These are phyloP conservation scores for Annona squamosa DNA, from an alignment of 164 flowering plant genomes.

Conservation along the genomic window DNA sequence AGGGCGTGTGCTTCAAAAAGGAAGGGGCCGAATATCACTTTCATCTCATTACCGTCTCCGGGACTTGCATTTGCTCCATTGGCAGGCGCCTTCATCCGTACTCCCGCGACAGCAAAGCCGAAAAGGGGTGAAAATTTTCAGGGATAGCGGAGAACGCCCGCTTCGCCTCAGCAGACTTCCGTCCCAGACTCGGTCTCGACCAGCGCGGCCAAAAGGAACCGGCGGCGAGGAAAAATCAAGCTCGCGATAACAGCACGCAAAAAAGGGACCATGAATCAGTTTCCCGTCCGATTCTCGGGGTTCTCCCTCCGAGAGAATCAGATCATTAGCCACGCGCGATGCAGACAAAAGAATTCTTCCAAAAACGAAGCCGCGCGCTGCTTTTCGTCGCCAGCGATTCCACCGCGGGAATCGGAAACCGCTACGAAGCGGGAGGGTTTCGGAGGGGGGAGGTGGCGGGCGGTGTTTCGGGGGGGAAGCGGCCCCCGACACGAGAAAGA, in stretches of 20 bases:
- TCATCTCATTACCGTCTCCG: slow-evolving; percentile 35
- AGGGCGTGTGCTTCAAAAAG: not conserved
- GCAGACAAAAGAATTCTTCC: too few relatives aligned
- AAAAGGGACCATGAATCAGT: not conserved
- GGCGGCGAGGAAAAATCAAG: not conserved
- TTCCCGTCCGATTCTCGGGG: not conserved
- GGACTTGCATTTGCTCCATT: slow-evolving; percentile 30
- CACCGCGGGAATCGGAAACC: not conserved
- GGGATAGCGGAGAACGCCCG: not conserved
- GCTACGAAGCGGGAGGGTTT: not conserved
- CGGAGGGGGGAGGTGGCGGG: not conserved
- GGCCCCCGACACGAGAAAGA: slow-evolving; percentile 18
- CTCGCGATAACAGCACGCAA: not conserved
- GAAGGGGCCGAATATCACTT: not conserved
- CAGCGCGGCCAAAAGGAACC: not conserved
- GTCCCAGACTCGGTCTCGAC: not conserved
- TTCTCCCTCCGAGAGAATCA: not conserved
- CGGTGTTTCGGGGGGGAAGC: not conserved
- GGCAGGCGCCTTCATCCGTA: slow-evolving; percentile 43
- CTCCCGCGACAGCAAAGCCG: slow-evolving; percentile 1
- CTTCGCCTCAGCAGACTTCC: not conserved
- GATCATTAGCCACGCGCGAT: not conserved
- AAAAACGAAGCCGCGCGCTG: too few relatives aligned
- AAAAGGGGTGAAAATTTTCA: not conserved
- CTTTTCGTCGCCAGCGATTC: not conserved